Percentiles rank a stretch among this genome's conserved stretches.
phyloP scores from a whole-genome alignment of 2,329 filamentous ascomycete species.

The Arthroderma uncinatum region DNA sequence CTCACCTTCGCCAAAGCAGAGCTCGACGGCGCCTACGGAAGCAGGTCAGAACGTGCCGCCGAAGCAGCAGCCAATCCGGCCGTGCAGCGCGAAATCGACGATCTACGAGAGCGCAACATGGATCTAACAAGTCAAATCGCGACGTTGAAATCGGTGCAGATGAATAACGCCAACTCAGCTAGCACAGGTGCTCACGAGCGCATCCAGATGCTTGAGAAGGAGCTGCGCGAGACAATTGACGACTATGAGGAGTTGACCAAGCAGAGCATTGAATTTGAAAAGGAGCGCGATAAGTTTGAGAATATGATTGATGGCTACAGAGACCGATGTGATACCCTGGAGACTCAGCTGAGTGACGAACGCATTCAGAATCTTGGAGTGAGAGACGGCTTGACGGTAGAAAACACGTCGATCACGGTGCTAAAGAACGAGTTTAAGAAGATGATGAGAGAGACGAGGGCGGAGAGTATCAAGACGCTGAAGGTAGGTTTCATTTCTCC shows the following conservation, averaged over 20 bases:
- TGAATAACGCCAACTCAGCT: conserved; percentile 16
- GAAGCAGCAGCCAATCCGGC: conserved; percentile 49
- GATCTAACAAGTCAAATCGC: conserved; percentile 40
- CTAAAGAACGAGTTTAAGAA: conserved; percentile 66
- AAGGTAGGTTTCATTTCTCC: conserved; percentile 42
- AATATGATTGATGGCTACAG: conserved; percentile 51
- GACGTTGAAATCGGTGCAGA: conserved; percentile 26
- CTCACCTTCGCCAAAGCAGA: conserved; percentile 85
- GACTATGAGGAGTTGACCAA: conserved; percentile 63
- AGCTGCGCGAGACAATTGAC: conserved; percentile 55
- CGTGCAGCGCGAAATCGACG: conserved; percentile 50
- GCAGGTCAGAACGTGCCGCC: conserved; percentile 56
- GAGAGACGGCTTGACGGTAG: conserved; percentile 34
- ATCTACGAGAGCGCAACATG: conserved; percentile 40
- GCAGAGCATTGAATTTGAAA: conserved; percentile 59
- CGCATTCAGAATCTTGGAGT: conserved; percentile 55
- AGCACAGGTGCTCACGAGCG: conserved; percentile 33
- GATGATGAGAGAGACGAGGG: conserved; percentile 64
- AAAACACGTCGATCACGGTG: conserved; percentile 56
- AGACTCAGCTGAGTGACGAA: conserved; percentile 55
- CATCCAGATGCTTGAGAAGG: conserved; percentile 48
- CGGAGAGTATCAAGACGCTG: conserved; percentile 53
- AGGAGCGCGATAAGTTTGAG: conserved; percentile 56
- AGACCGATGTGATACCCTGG: conserved; percentile 52
- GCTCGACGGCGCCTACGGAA: conserved; percentile 87